A percentile compares a stretch with the other conserved stretches of the same genome.
These are phyloP conservation scores for Monosporascus cannonballus DNA, from an alignment of 2,329 filamentous ascomycete species.

Conservation along the genomic window DNA sequence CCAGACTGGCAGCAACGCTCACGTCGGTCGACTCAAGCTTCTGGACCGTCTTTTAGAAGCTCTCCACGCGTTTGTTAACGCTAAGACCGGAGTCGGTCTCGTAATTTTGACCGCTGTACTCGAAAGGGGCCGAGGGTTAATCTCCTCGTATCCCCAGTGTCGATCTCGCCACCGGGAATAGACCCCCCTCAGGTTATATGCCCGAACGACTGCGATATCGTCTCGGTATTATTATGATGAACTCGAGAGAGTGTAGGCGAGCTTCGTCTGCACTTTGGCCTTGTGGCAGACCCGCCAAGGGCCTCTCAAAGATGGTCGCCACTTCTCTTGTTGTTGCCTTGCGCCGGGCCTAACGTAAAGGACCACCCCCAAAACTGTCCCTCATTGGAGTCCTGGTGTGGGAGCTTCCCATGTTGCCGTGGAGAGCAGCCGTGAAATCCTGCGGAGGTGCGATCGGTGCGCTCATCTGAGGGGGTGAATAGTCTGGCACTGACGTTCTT, in stretches of 20 bases:
- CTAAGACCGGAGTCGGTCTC: too few relatives aligned
- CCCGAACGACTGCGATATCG: conserved; percentile 21
- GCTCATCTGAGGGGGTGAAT: conserved; percentile 48
- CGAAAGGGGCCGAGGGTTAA: neutral
- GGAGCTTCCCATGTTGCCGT: conserved; percentile 33
- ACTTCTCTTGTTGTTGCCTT: conserved; percentile 20
- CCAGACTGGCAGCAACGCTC: too few relatives aligned
- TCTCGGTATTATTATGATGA: conserved; percentile 14
- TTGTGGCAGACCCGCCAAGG: conserved; percentile 12
- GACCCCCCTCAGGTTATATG: conserved; percentile 16
- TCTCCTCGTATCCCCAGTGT: neutral
- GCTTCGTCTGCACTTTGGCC: conserved; percentile 25
- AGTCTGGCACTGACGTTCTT: conserved; percentile 34
- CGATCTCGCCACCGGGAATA: neutral
- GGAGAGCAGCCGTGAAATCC: conserved; percentile 46
- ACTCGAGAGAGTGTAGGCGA: conserved; percentile 23
- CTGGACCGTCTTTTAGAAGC: too few relatives aligned
- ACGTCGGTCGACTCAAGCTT: too few relatives aligned
- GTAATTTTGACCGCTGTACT: too few relatives aligned
- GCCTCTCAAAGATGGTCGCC: conserved; percentile 25
- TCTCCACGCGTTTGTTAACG: too few relatives aligned
- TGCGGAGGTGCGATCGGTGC: conserved; percentile 47
- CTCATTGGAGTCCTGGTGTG: conserved; percentile 38
- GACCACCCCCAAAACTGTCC: conserved; percentile 35
- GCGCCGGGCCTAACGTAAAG: conserved; percentile 19